A percentile compares a stretch with the other conserved stretches of the same genome.
Evolutionary conservation across 2,329 filamentous ascomycete species (phyloP).

Genomic region (Arachnopeziza araneosa): DNA sequence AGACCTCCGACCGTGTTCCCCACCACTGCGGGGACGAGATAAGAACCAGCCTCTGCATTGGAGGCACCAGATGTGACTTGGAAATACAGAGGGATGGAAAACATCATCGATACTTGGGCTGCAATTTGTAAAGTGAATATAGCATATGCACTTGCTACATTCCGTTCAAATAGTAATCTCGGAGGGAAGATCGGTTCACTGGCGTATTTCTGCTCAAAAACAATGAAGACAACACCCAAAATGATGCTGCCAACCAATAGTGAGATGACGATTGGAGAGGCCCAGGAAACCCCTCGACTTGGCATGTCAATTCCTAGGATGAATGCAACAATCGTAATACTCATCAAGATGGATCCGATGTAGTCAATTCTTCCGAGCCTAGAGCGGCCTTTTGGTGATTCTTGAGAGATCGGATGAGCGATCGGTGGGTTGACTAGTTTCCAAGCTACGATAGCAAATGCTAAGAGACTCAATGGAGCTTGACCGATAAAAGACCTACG

Average conservation of each 20-base stretch:
- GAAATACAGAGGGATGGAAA: slow-evolving; percentile 64
- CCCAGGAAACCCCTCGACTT: slow-evolving; percentile 38
- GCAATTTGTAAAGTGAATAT: slow-evolving; percentile 48
- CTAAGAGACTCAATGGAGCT: slow-evolving; percentile 46
- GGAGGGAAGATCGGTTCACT: slow-evolving; percentile 56
- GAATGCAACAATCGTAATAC: slow-evolving; percentile 37
- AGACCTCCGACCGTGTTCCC: slow-evolving; percentile 63
- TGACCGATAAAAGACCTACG: slow-evolving; percentile 50
- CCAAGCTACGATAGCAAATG: slow-evolving; percentile 41
- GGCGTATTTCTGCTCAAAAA: slow-evolving; percentile 38
- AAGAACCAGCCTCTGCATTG: slow-evolving; percentile 51
- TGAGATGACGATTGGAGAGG: slow-evolving; percentile 29
- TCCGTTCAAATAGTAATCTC: slow-evolving; percentile 43
- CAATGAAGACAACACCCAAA: slow-evolving; percentile 19
- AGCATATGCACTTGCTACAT: slow-evolving; percentile 48
- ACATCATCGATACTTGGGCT: slow-evolving; percentile 59
- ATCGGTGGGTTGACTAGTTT: slow-evolving; percentile 13
- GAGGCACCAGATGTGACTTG: slow-evolving; percentile 54
- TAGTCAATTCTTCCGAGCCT: slow-evolving; percentile 53
- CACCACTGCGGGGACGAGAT: slow-evolving; percentile 61
- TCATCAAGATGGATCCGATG: slow-evolving; percentile 45
- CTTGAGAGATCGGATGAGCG: not conserved
- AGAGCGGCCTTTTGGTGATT: slow-evolving; percentile 8
- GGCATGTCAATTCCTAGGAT: slow-evolving; percentile 45
- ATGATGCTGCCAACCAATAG: slow-evolving; percentile 30